These are phyloP conservation scores for Evansstolkia leycettana DNA, from an alignment of 495 filamentous ascomycete genomes.

Conservation along the genomic window DNA sequence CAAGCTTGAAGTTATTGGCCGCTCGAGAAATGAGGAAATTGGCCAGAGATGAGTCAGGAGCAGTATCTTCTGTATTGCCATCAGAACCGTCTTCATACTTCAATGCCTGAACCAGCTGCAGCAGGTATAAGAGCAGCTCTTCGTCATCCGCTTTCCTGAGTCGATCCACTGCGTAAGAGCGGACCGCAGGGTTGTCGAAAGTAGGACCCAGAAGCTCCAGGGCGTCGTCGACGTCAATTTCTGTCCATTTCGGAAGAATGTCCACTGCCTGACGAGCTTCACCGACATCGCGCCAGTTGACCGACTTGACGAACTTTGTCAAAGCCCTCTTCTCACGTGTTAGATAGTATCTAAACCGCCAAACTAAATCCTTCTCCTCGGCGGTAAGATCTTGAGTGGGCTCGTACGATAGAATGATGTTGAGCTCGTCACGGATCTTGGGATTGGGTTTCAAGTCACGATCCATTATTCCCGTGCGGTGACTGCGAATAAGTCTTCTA, in stretches of 20 bases:
- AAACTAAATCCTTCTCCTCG: conserved; percentile 90
- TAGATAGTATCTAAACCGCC: conserved; percentile 91
- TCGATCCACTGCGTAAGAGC: conserved; percentile 87
- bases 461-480: conserved; percentile 85
- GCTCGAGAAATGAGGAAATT: conserved; percentile 81
- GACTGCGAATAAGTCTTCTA: conserved; percentile 76
- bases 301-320: conserved; percentile 96
- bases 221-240: conserved; percentile 95
- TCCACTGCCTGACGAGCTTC: conserved; percentile 84
- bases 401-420: conserved; percentile 81
- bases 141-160: conserved; percentile 87
- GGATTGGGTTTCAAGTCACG: conserved; percentile 91
- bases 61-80: conserved; percentile 45
- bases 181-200: conserved; percentile 76
- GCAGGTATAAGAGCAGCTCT: conserved; percentile 80
- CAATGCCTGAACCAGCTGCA: conserved; percentile 91
- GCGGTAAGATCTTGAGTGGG: conserved; percentile 77
- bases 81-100: conserved; percentile 77
- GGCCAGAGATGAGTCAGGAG: conserved; percentile 77
- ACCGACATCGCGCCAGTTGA: conserved; percentile 79
- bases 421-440: conserved; percentile 90
- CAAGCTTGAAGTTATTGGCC: conserved; percentile 72
- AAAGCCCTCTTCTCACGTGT: conserved; percentile 86
- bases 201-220: conserved; percentile 86
- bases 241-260: conserved; percentile 86